phyloP scores from a whole-genome alignment of 257 asterid genomes.

The Capsicum pubescens region DNA sequence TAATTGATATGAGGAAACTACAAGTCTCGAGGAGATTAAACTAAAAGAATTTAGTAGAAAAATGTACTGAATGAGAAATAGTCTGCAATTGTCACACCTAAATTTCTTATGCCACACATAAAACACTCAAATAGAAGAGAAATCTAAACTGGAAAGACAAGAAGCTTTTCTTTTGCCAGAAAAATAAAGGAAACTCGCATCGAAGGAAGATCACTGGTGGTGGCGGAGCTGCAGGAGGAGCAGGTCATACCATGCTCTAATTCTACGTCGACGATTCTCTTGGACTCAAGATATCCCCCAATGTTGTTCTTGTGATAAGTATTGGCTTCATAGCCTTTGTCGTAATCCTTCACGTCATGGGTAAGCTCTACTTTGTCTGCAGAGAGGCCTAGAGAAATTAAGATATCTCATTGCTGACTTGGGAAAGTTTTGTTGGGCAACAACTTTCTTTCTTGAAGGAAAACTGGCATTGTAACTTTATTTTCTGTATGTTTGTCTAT shows the following conservation, averaged over 20 bases:
- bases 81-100: too few relatives aligned
- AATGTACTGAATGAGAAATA: too few relatives aligned
- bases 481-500: conserved; percentile 12
- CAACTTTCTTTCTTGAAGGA: not conserved
- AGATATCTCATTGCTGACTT: not conserved
- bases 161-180: too few relatives aligned
- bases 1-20: too few relatives aligned
- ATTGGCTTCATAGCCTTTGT: conserved; percentile 39
- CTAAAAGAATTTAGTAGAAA: too few relatives aligned
- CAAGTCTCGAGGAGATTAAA: too few relatives aligned
- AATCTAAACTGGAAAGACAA: too few relatives aligned
- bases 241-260: conserved; percentile 34
- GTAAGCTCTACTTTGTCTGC: conserved; percentile 38
- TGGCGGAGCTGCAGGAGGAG: conserved; percentile 28
- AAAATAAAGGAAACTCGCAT: too few relatives aligned
- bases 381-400: conserved; percentile 24
- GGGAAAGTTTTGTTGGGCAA: conserved; percentile 17
- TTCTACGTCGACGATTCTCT: conserved; percentile 39
- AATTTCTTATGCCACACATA: too few relatives aligned
- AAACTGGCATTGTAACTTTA: conserved; percentile 14
- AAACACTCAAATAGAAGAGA: too few relatives aligned
- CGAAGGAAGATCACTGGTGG: conserved; percentile 27
- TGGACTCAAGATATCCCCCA: conserved; percentile 38
- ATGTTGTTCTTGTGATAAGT: conserved; percentile 36
- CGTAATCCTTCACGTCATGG: conserved; percentile 33